A percentile compares a stretch with the other conserved stretches of the same genome.
These are phyloP conservation scores for Golubevia pallescens DNA, from an alignment of 1,284 basidiomycete genomes.

Conservation along the genomic window DNA sequence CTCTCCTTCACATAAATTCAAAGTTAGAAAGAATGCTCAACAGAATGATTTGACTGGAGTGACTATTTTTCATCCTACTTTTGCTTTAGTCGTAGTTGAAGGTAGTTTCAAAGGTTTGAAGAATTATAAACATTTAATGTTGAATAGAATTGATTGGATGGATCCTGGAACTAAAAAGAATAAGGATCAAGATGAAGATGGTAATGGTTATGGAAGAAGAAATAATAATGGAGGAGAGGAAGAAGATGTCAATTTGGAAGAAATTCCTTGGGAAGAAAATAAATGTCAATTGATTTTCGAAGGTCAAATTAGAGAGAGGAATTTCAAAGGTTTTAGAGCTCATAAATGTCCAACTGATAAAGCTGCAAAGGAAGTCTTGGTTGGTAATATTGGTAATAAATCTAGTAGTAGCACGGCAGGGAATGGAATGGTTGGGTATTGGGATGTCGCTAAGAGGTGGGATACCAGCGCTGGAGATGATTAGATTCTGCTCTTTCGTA, in stretches of 20 bases:
- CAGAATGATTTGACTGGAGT: constrained; percentile 50
- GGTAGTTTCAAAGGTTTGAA: constrained; percentile 52
- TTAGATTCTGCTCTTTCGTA: neutral
- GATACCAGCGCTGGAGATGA: neutral
- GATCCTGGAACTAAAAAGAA: constrained; percentile 30
- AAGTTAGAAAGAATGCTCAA: constrained; percentile 49
- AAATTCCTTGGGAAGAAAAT: constrained; percentile 37
- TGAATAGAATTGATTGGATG: constrained; percentile 53
- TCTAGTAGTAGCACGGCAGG: constrained; percentile 12
- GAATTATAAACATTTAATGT: constrained; percentile 53
- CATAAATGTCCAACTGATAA: constrained; percentile 22
- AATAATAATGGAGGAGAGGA: constrained; percentile 4
- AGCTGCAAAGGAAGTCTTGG: constrained; percentile 38
- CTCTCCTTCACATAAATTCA: constrained; percentile 52
- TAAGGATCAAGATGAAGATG: constrained; percentile 4
- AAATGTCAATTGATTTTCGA: constrained; percentile 54
- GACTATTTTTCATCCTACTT: constrained; percentile 29
- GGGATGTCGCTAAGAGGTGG: no score
- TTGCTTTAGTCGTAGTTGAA: constrained; percentile 55
- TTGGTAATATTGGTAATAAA: constrained; percentile 36
- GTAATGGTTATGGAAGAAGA: neutral
- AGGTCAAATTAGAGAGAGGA: constrained; percentile 43
- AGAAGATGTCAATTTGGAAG: constrained; percentile 8
- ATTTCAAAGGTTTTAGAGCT: constrained; percentile 28
- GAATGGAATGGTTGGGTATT: neutral